Conservation (phyloP, 352 stramenopile genomes). For the Saprolegnia diclina region DNA sequence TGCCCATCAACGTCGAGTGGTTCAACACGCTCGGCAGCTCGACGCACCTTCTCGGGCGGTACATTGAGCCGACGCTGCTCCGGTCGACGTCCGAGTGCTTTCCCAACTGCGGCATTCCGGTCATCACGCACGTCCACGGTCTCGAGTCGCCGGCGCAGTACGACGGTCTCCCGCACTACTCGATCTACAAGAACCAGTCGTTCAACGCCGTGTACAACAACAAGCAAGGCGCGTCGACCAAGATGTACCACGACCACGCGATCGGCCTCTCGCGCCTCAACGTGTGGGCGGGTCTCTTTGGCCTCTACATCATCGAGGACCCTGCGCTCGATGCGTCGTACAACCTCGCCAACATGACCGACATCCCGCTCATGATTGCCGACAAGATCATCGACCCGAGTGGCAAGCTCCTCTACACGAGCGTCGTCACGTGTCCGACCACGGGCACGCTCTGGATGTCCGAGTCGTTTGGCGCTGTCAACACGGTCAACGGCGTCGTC, state of each 20-base stretch:
- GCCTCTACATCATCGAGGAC: constrained; percentile 61
- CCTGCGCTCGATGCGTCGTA: constrained; percentile 38
- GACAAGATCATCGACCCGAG: constrained; percentile 51
- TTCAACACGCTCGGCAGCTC: constrained; percentile 41
- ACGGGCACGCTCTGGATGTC: constrained; percentile 47
- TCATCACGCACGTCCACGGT: constrained; percentile 56
- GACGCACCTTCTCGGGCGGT: constrained; percentile 52
- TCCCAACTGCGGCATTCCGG: constrained; percentile 57
- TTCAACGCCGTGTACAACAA: constrained; percentile 52
- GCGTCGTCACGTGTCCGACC: constrained; percentile 46
- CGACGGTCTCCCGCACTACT: constrained; percentile 48
- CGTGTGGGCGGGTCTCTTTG: constrained; percentile 55
- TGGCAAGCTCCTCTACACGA: constrained; percentile 59
- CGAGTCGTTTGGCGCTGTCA: constrained; percentile 55
- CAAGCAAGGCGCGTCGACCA: constrained; percentile 59
- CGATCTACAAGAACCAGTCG: constrained; percentile 69
- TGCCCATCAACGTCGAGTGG: constrained; percentile 46
- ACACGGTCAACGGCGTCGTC: constrained; percentile 61
- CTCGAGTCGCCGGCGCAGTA: constrained; percentile 59
- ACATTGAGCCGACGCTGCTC: constrained; percentile 42
- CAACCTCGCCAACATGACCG: constrained; percentile 38
- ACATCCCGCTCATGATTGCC: constrained; percentile 51
- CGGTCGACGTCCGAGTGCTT: constrained; percentile 52
- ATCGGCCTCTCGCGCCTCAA: constrained; percentile 61
- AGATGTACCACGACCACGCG: constrained; percentile 72